These are phyloP conservation scores for Pseudogymnoascus sp. DNA, from an alignment of 2,329 filamentous ascomycete species.

Conservation along the genomic window DNA sequence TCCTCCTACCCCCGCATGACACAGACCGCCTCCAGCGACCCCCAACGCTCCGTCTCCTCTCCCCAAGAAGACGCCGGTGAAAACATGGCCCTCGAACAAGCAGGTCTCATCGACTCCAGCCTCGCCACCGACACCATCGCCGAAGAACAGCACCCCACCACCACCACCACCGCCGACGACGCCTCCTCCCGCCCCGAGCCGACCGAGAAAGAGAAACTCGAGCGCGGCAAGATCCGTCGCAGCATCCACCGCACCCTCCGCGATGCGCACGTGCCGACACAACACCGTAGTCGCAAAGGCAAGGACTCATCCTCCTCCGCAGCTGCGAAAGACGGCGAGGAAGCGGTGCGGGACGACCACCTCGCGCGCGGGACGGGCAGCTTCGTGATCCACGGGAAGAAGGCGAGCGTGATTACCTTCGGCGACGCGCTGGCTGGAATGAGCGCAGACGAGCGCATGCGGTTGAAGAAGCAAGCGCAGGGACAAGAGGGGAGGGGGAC, in stretches of 20 bases:
- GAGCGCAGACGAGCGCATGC: constrained; percentile 63
- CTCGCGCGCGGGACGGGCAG: constrained; percentile 74
- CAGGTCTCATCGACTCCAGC: constrained; percentile 49
- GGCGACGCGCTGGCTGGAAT: constrained; percentile 81
- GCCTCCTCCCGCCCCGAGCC: constrained; percentile 29
- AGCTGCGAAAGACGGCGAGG: constrained; percentile 30
- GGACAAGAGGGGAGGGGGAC: constrained; percentile 32
- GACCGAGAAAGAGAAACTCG: constrained; percentile 20
- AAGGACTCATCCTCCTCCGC: constrained; percentile 60
- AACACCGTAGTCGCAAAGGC: constrained; percentile 66
- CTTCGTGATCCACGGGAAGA: constrained; percentile 96
- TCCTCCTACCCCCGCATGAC: constrained; percentile 30
- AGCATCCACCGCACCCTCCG: constrained; percentile 85
- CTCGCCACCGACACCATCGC: constrained; percentile 30
- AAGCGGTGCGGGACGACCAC: constrained; percentile 50
- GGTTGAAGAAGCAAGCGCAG: constrained; percentile 48
- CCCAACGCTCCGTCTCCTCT: constrained; percentile 24
- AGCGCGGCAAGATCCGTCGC: constrained; percentile 54
- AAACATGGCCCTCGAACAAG: constrained; percentile 57
- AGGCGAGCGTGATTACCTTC: constrained; percentile 95
- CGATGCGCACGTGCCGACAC: constrained; percentile 60
- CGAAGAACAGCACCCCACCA: constrained; percentile 19
- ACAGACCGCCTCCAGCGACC: constrained; percentile 26
- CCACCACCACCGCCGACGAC: constrained; percentile 20
- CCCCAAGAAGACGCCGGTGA: constrained; percentile 51